phyloP scores from a whole-genome alignment of 176 grass and related monocot species.

The Phoenix dactylifera region DNA sequence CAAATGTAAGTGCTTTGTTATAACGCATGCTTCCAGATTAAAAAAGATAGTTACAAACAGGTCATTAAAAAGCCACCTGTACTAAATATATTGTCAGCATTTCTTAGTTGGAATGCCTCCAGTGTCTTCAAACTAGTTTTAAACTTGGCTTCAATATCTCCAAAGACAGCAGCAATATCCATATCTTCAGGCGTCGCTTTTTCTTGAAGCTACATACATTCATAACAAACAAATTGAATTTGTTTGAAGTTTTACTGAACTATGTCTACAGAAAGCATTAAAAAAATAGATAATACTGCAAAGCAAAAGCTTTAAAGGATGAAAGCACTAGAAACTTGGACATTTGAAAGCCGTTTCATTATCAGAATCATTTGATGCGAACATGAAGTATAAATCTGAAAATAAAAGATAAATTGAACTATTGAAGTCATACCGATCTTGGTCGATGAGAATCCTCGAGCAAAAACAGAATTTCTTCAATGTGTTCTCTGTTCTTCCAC shows the following conservation, averaged over 20 bases:
- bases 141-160: conserved; percentile 69
- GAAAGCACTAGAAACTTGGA: no score
- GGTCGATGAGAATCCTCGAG: conserved; percentile 45
- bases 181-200: conserved; percentile 39
- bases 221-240: conserved; percentile 21
- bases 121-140: conserved; percentile 62
- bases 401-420: conserved; percentile 14
- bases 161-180: conserved; percentile 41
- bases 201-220: conserved; percentile 59
- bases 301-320: conserved; percentile 1
- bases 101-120: conserved; percentile 73
- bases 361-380: no score
- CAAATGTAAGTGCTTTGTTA: no score
- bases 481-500: conserved; percentile 99
- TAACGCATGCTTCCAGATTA: no score
- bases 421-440: conserved; percentile 30
- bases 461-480: conserved; percentile 91
- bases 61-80: conserved; percentile 51
- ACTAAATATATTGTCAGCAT: conserved; percentile 93
- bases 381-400: no score
- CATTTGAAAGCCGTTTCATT: no score
- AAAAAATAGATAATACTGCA: neutral
- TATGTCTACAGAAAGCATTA: no score
- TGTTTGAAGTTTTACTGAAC: no score
- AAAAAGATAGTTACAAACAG: neutral